Evolutionary conservation across 345 rosid genomes (phyloP).

Genomic region (Tarenaya hassleriana): DNA sequence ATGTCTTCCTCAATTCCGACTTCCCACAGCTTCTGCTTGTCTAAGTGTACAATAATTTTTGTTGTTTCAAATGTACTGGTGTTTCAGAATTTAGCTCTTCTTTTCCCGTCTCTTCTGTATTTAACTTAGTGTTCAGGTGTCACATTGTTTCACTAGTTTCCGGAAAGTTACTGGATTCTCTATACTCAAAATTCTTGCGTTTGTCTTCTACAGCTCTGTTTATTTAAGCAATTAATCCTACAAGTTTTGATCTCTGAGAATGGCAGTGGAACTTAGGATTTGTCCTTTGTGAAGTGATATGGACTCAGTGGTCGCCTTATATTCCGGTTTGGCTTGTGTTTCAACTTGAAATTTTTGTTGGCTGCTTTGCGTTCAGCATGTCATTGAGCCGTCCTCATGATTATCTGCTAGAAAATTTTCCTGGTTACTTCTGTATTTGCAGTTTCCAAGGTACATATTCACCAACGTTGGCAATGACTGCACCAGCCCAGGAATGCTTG

Average conservation of each 20-base stretch:
- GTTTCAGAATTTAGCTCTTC: background rate
- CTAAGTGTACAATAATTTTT: background rate
- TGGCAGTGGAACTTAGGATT: background rate
- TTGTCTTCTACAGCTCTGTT: slow-evolving; percentile 4
- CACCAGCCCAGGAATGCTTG: slow-evolving; percentile 16
- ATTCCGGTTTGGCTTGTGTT: slow-evolving; percentile 7
- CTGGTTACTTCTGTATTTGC: slow-evolving; percentile 13
- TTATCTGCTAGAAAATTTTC: slow-evolving; percentile 4
- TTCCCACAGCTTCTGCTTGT: slow-evolving; percentile 6
- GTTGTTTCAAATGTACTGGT: background rate
- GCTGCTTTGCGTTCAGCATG: slow-evolving; percentile 7
- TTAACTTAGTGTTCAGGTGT: slow-evolving; percentile 4
- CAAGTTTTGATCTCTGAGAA: background rate
- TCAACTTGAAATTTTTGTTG: slow-evolving; percentile 11
- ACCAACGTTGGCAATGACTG: slow-evolving; percentile 33
- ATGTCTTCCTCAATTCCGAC: background rate
- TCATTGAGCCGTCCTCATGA: slow-evolving; percentile 1
- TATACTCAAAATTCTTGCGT: no score
- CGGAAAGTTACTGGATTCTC: background rate
- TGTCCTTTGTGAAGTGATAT: background rate
- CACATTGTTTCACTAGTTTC: slow-evolving; percentile 11
- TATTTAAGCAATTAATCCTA: slow-evolving; percentile 1
- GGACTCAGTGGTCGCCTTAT: background rate
- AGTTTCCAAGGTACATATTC: slow-evolving; percentile 21
- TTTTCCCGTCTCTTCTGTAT: background rate